phyloP scores from a whole-genome alignment of 1,284 basidiomycete genomes.

The Fomitopsis betulina region DNA sequence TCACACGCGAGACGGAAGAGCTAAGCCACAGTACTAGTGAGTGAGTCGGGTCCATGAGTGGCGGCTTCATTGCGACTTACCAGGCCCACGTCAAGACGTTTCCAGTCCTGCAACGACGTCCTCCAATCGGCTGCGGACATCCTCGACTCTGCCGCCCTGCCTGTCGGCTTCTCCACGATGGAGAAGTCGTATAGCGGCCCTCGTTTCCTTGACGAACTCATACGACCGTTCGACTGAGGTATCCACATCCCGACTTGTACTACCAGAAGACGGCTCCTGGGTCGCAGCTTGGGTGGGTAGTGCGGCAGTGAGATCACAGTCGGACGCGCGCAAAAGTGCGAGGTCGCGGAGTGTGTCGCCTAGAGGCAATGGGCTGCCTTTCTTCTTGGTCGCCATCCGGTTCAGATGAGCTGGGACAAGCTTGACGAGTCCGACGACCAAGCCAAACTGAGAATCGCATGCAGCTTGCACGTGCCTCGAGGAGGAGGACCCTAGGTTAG shows the following conservation, averaged over 20 bases:
- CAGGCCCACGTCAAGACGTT: background rate
- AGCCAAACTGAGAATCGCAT: too few relatives aligned
- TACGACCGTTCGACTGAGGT: conserved; percentile 46
- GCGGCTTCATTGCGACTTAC: too few relatives aligned
- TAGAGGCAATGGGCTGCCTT: conserved; percentile 46
- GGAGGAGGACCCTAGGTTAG: too few relatives aligned
- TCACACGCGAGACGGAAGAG: too few relatives aligned
- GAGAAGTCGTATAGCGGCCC: conserved; percentile 48
- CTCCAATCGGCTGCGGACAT: conserved; percentile 44
- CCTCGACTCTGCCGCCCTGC: conserved; percentile 49
- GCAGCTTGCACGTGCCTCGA: too few relatives aligned
- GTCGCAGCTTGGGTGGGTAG: conserved; percentile 25
- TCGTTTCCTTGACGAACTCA: conserved; percentile 42
- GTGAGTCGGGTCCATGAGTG: too few relatives aligned
- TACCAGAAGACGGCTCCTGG: background rate
- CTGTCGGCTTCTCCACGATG: conserved; percentile 46
- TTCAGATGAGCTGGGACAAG: too few relatives aligned
- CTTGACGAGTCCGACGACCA: too few relatives aligned
- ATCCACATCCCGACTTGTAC: conserved; percentile 19
- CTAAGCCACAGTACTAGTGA: too few relatives aligned
- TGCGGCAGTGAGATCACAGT: conserved; percentile 45
- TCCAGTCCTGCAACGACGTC: conserved; percentile 42
- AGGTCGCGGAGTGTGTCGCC: conserved; percentile 65
- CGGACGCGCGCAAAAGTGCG: conserved; percentile 60
- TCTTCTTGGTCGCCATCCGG: background rate